These are phyloP conservation scores for Ganoderma sp. DNA, from an alignment of 1,284 basidiomycete species.

Conservation along the genomic window DNA sequence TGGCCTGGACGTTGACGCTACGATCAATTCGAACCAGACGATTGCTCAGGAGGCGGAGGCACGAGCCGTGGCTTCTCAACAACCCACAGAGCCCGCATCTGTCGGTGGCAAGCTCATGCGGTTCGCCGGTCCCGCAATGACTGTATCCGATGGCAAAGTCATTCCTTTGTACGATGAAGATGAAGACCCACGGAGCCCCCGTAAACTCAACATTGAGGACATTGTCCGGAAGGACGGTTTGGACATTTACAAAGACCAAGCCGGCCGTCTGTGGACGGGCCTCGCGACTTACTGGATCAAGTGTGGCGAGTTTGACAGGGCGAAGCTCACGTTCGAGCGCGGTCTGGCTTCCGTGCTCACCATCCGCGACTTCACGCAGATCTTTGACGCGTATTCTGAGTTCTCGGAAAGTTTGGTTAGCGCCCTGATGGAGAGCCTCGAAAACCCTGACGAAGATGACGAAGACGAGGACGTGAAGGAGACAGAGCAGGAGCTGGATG, in stretches of 20 bases:
- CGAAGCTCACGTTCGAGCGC: constrained; percentile 86
- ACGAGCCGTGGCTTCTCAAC: constrained; percentile 40
- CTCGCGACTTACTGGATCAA: constrained; percentile 99
- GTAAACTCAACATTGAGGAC: constrained; percentile 86
- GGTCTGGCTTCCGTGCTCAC: constrained; percentile 89
- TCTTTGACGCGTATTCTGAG: constrained; percentile 97
- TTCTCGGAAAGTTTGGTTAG: constrained; percentile 93
- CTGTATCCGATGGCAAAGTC: constrained; percentile 58
- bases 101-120: constrained; percentile 72
- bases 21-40: constrained; percentile 55
- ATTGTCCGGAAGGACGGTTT: constrained; percentile 90
- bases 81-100: constrained; percentile 51
- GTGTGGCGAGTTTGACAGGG: constrained; percentile 91
- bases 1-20: constrained; percentile 86
- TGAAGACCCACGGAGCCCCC: constrained; percentile 75
- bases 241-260: constrained; percentile 92
- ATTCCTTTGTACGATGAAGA: constrained; percentile 74
- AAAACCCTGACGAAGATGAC: constrained; percentile 67
- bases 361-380: constrained; percentile 96
- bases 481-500: constrained; percentile 87
- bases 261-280: constrained; percentile 95
- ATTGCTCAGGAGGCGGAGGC: constrained; percentile 45
- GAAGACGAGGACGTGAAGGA: constrained; percentile 82
- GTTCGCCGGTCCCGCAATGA: constrained; percentile 72
- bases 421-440: constrained; percentile 89